A percentile compares a stretch with the other conserved stretches of the same genome.
Evolutionary conservation across 139 green algal species (phyloP).

Genomic region (Volvox reticuliferus): DNA sequence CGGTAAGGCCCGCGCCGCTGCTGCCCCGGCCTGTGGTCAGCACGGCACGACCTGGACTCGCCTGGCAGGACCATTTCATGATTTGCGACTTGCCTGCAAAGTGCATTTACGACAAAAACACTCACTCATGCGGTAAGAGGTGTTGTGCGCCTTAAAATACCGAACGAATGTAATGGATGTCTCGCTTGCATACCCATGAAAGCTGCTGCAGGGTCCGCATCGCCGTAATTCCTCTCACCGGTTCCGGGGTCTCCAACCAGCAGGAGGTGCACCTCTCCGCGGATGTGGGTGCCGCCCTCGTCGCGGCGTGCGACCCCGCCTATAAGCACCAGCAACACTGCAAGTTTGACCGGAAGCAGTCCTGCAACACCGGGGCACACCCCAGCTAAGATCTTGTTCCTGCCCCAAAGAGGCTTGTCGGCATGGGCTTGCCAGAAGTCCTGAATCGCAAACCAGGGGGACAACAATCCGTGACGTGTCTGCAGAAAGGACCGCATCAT

Average conservation of each 20-base stretch:
- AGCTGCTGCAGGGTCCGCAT: not conserved
- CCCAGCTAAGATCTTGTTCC: conserved; percentile 81
- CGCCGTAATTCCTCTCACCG: conserved; percentile 46
- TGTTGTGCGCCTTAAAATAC: no score
- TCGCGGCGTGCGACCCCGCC: conserved; percentile 73
- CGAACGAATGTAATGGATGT: no score
- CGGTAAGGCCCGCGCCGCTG: conserved; percentile 87
- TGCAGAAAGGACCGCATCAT: not conserved
- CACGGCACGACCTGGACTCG: conserved; percentile 75
- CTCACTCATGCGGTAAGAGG: no score
- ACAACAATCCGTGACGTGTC: not conserved
- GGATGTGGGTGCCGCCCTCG: conserved; percentile 29
- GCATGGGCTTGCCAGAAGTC: conserved; percentile 65
- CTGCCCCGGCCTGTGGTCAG: conserved; percentile 81
- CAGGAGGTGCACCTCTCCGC: conserved; percentile 91
- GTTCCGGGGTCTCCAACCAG: conserved; percentile 93
- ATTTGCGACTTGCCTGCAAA: conserved; percentile 77
- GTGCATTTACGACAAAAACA: no score
- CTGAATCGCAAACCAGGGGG: not conserved
- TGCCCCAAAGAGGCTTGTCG: conserved; percentile 64
- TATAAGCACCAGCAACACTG: conserved; percentile 82
- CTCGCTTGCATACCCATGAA: no score
- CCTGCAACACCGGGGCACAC: conserved; percentile 81
- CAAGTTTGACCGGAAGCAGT: conserved; percentile 84
- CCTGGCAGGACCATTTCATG: conserved; percentile 81